Conservation (phyloP, 768 basidiomycete species). For the Termitomyces sp. region DNA sequence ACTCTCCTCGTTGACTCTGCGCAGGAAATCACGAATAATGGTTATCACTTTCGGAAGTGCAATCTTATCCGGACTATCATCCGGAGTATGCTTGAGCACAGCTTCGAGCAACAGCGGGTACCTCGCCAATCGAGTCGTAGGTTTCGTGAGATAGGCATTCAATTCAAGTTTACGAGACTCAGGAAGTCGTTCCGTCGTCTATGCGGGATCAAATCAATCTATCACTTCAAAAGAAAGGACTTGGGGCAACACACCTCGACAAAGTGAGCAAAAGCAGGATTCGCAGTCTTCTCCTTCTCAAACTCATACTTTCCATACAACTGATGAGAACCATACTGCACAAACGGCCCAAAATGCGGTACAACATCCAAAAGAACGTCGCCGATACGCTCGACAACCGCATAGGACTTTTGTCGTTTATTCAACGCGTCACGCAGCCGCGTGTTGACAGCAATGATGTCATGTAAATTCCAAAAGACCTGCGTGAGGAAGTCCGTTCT, state of each 20-base stretch:
- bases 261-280: conserved; percentile 90
- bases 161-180: conserved; percentile 96
- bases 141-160: conserved; percentile 97
- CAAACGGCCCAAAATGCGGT: conserved; percentile 89
- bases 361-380: conserved; percentile 88
- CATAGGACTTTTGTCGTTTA: conserved; percentile 93
- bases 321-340: conserved; percentile 94
- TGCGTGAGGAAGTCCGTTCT: conserved; percentile 87
- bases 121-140: conserved; percentile 94
- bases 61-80: conserved; percentile 84
- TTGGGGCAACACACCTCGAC: conserved; percentile 90
- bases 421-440: conserved; percentile 90
- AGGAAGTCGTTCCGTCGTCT: conserved; percentile 89
- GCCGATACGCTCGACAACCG: conserved; percentile 88
- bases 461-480: conserved; percentile 97
- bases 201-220: conserved; percentile 1
- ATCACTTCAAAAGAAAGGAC: no score
- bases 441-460: conserved; percentile 90
- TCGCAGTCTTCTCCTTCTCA: conserved; percentile 95
- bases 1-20: conserved; percentile 87
- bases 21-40: conserved; percentile 79
- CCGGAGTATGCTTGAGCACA: conserved; percentile 88
- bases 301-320: conserved; percentile 99
- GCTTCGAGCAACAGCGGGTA: conserved; percentile 93
- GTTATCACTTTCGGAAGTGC: conserved; percentile 73